Conservation (phyloP, 192 early-diverging fungal genomes). For the Podila verticillata region DNA sequence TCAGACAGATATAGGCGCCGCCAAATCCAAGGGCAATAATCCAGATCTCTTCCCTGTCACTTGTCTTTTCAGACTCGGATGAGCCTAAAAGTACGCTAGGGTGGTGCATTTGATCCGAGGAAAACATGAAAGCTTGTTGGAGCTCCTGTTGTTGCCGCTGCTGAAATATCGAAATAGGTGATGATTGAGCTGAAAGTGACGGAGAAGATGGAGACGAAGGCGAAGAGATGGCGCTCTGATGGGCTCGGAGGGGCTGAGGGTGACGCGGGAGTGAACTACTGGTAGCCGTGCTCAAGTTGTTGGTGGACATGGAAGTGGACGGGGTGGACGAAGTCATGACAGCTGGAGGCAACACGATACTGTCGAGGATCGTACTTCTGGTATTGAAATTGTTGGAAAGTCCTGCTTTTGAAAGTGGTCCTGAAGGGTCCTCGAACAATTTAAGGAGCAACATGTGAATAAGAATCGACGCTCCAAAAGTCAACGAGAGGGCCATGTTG, state of each 20-base stretch:
- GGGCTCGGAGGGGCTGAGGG: background rate
- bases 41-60: conserved; percentile 51
- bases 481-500: conserved; percentile 33
- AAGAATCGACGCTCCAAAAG: conserved; percentile 25
- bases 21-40: conserved; percentile 46
- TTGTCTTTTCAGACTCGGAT: conserved; percentile 36
- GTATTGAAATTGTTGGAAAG: background rate
- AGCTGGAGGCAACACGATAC: conserved; percentile 16
- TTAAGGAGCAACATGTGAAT: conserved; percentile 39
- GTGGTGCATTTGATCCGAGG: conserved; percentile 38
- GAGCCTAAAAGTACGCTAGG: conserved; percentile 32
- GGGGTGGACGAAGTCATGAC: conserved; percentile 20
- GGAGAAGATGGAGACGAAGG: conserved; percentile 42
- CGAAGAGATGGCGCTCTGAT: conserved; percentile 24
- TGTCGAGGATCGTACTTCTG: conserved; percentile 25
- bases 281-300: conserved; percentile 17
- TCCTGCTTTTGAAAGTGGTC: conserved; percentile 3
- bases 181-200: conserved; percentile 30
- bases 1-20: conserved; percentile 23
- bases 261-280: conserved; percentile 27
- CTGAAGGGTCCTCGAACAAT: conserved; percentile 26
- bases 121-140: conserved; percentile 41
- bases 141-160: conserved; percentile 22
- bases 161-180: conserved; percentile 7
- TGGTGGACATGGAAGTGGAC: conserved; percentile 29